phyloP scores from a whole-genome alignment of 2,329 filamentous ascomycete species.

The Albifimbria verrucaria region DNA sequence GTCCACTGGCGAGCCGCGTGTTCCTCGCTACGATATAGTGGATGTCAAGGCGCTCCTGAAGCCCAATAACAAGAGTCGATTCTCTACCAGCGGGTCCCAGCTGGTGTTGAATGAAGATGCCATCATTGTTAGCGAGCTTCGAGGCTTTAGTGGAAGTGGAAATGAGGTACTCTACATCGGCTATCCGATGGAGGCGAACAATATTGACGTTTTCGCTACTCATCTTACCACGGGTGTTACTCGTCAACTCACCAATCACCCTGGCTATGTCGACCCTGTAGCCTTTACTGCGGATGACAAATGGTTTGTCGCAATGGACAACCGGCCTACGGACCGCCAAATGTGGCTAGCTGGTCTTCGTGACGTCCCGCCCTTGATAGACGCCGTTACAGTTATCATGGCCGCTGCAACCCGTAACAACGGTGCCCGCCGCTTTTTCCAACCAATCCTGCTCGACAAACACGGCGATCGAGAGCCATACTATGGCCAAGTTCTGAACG shows the following conservation, averaged over 20 bases:
- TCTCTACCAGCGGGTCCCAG: conserved; percentile 20
- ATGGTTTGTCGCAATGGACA: conserved; percentile 42
- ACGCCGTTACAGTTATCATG: conserved; percentile 28
- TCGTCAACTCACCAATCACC: conserved; percentile 38
- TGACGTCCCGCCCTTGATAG: conserved; percentile 37
- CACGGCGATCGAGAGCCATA: conserved; percentile 42
- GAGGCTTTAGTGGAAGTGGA: conserved; percentile 40
- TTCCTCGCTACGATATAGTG: conserved; percentile 35
- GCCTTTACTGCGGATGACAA: conserved; percentile 37
- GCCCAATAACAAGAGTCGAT: conserved; percentile 13
- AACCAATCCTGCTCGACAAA: conserved; percentile 38
- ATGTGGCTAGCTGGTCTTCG: conserved; percentile 39
- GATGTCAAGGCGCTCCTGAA: conserved; percentile 32
- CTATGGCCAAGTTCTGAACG: conserved; percentile 41
- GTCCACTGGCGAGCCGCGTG: conserved; percentile 21
- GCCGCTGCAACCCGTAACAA: conserved; percentile 43
- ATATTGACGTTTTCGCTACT: conserved; percentile 41
- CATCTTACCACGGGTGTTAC: conserved; percentile 36
- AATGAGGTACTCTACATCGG: conserved; percentile 40
- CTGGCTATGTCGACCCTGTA: conserved; percentile 41
- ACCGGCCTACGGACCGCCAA: conserved; percentile 34
- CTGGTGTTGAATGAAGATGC: conserved; percentile 25
- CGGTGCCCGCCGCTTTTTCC: conserved; percentile 41
- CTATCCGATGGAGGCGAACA: conserved; percentile 35
- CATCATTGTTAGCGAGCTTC: conserved; percentile 38